Percentiles rank a stretch among this genome's conserved stretches.
These are phyloP conservation scores for Pseudoscleropodium purum DNA, from an alignment of 225 moss, liverwort and hornwort genomes.

Conservation along the genomic window DNA sequence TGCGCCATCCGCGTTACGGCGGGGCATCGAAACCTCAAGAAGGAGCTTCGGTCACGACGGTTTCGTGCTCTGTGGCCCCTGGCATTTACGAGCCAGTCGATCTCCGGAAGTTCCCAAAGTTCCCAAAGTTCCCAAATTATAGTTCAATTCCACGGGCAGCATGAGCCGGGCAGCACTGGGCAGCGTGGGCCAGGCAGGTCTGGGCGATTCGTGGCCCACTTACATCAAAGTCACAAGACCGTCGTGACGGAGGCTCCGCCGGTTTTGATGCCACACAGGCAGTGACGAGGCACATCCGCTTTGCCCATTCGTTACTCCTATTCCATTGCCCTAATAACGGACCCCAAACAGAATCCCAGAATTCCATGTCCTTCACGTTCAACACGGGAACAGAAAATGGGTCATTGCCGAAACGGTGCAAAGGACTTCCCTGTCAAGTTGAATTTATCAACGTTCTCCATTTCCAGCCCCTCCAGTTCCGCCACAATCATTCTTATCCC, in stretches of 20 bases:
- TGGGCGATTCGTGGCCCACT: background rate
- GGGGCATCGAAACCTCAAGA: background rate
- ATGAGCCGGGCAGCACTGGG: background rate
- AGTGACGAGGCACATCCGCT: background rate
- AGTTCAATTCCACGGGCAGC: background rate
- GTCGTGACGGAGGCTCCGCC: background rate
- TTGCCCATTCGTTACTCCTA: background rate
- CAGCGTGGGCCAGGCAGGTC: background rate
- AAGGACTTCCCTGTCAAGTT: background rate
- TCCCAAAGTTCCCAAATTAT: background rate
- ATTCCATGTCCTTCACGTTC: background rate
- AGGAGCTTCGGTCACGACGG: background rate
- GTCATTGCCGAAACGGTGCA: background rate
- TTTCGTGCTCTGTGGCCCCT: background rate
- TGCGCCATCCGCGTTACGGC: background rate
- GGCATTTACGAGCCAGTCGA: background rate
- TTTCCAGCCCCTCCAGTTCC: background rate
- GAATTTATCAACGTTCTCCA: background rate
- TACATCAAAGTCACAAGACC: background rate
- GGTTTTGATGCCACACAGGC: background rate
- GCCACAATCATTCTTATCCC: background rate
- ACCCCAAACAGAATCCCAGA: background rate
- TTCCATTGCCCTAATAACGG: background rate
- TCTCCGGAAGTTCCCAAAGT: background rate
- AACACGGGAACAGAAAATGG: background rate